Evolutionary conservation across 768 basidiomycete genomes (phyloP).

Genomic region (Amanita muscaria): DNA sequence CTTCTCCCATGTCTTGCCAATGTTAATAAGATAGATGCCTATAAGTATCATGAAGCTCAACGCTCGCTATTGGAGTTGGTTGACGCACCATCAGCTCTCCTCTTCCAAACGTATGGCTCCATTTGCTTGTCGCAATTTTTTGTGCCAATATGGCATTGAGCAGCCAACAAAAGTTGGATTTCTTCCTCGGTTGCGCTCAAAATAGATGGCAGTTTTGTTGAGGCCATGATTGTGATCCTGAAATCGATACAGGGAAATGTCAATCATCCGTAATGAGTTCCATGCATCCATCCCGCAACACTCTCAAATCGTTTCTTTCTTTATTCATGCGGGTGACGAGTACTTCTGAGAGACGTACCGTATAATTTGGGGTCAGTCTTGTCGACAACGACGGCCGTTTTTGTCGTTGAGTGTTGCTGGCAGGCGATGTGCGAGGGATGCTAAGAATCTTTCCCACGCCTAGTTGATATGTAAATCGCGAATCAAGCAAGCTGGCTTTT

Average conservation of each 20-base stretch:
- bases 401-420: slow-evolving; percentile 24
- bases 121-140: slow-evolving; percentile 99
- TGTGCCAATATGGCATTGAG: slow-evolving; percentile 93
- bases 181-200: slow-evolving; percentile 96
- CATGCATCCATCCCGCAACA: slow-evolving; percentile 35
- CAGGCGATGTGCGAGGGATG: slow-evolving; percentile 24
- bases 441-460: slow-evolving; percentile 28
- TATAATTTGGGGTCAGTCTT: slow-evolving; percentile 36
- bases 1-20: slow-evolving; percentile 99
- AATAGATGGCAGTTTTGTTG: slow-evolving; percentile 91
- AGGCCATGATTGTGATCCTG: slow-evolving; percentile 46
- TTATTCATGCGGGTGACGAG: slow-evolving; percentile 15
- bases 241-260: slow-evolving; percentile 14
- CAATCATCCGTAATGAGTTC: slow-evolving; percentile 28
- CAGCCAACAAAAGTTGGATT: slow-evolving; percentile 89
- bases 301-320: slow-evolving; percentile 24
- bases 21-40: slow-evolving; percentile 97
- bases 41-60: slow-evolving; percentile 4
- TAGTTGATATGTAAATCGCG: too few relatives aligned
- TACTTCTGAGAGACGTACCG: slow-evolving; percentile 30
- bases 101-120: slow-evolving; percentile 96
- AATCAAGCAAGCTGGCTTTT: too few relatives aligned
- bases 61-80: neutral
- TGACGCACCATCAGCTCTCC: slow-evolving; percentile 82
- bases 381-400: slow-evolving; percentile 37